Conservation (phyloP, 2,329 filamentous ascomycete genomes). For the Bipolaris zeicola region DNA sequence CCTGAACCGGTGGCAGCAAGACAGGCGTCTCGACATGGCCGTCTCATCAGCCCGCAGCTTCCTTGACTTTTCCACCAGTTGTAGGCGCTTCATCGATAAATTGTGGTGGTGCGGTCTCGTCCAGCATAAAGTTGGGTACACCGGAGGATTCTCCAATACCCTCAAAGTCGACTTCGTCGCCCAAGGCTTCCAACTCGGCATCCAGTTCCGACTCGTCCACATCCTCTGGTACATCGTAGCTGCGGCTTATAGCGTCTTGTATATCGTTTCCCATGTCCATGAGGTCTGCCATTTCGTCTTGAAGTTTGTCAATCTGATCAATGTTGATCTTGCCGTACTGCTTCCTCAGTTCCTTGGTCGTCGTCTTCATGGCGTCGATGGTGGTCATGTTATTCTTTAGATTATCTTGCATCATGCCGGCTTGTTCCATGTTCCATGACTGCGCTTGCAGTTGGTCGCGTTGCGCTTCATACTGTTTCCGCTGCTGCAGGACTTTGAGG, state of each 20-base stretch:
- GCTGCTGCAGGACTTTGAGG: conserved; percentile 88
- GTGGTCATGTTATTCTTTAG: conserved; percentile 98
- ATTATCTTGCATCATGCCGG: conserved; percentile 98
- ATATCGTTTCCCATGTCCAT: conserved; percentile 99
- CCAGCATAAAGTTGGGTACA: conserved; percentile 84
- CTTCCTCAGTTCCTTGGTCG: conserved; percentile 87
- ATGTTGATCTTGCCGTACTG: conserved; percentile 98
- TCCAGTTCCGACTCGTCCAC: conserved; percentile 96
- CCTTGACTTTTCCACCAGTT: conserved; percentile 72
- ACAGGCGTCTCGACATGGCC: background rate
- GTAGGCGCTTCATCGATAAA: conserved; percentile 93
- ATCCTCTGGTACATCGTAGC: conserved; percentile 95
- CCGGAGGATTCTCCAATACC: conserved; percentile 64
- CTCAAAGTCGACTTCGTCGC: conserved; percentile 91
- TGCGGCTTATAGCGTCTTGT: conserved; percentile 87
- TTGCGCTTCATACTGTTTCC: conserved; percentile 92
- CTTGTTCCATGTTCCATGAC: conserved; percentile 99
- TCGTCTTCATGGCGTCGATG: conserved; percentile 95
- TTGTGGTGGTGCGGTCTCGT: conserved; percentile 79
- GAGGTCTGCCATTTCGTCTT: conserved; percentile 98
- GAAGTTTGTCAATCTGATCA: conserved; percentile 95
- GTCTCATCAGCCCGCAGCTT: conserved; percentile 65
- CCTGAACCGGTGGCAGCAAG: background rate
- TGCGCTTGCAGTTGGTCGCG: conserved; percentile 93
- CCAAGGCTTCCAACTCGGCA: conserved; percentile 92